phyloP scores from a whole-genome alignment of 2,329 filamentous ascomycete genomes.

The Clarireedia hainanense region DNA sequence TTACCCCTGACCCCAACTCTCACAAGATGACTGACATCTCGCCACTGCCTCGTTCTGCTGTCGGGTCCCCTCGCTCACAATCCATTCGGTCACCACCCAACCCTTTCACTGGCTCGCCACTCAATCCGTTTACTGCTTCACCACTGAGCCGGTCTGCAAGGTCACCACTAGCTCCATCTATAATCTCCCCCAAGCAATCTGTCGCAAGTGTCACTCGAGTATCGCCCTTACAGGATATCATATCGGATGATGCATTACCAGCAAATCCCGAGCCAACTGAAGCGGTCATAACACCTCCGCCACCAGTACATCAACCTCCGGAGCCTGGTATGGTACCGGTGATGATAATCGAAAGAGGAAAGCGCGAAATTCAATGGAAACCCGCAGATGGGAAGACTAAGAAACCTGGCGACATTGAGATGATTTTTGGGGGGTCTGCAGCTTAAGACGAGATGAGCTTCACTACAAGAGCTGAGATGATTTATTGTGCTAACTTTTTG shows the following conservation, averaged over 20 bases:
- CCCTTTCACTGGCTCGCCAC: not conserved
- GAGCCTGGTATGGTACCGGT: not conserved
- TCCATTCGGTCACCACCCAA: too few relatives aligned
- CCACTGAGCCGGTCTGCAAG: not conserved
- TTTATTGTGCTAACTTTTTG: not conserved
- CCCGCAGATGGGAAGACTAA: not conserved
- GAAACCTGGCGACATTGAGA: not conserved
- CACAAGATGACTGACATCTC: not conserved
- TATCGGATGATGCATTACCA: constrained; percentile 2
- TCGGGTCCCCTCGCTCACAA: not conserved
- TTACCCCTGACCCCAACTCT: not conserved
- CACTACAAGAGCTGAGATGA: not conserved
- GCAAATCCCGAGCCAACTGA: constrained; percentile 1
- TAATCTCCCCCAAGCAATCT: not conserved
- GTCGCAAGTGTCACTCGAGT: not conserved
- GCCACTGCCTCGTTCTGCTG: not conserved
- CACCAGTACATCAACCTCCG: not conserved
- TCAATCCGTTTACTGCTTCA: not conserved
- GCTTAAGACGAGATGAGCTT: not conserved
- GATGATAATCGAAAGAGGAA: not conserved
- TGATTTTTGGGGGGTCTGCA: not conserved
- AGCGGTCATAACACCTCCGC: not conserved
- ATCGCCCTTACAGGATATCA: not conserved
- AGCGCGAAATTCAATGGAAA: not conserved
- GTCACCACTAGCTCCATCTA: not conserved